Evolutionary conservation across 306 rosid species (phyloP).

Genomic region (Canavalia gladiata): DNA sequence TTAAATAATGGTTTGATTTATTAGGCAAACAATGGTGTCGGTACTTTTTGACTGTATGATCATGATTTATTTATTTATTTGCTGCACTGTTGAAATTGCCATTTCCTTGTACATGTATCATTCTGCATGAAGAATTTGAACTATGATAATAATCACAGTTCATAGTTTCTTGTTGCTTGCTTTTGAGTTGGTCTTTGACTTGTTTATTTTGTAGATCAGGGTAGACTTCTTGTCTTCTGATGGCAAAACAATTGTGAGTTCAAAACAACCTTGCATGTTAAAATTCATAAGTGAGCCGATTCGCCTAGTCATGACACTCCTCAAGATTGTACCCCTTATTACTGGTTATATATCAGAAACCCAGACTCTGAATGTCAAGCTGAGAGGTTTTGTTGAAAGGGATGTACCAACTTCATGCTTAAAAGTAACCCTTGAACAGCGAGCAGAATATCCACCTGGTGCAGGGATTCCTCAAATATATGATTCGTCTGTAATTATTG

Average conservation of each 20-base stretch:
- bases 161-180: slow-evolving; percentile 28
- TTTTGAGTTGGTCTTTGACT: slow-evolving; percentile 42
- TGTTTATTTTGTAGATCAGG: slow-evolving; percentile 64
- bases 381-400: slow-evolving; percentile 75
- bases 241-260: slow-evolving; percentile 78
- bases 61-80: slow-evolving; percentile 11
- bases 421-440: slow-evolving; percentile 78
- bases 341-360: slow-evolving; percentile 80
- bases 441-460: slow-evolving; percentile 80
- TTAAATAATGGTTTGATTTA: slow-evolving; percentile 3
- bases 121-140: slow-evolving; percentile 22
- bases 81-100: background rate
- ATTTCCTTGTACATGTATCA: slow-evolving; percentile 10
- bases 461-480: slow-evolving; percentile 93
- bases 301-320: slow-evolving; percentile 66
- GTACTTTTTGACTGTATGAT: slow-evolving; percentile 13
- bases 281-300: slow-evolving; percentile 83
- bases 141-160: slow-evolving; percentile 26
- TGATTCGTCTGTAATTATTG: slow-evolving; percentile 66
- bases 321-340: slow-evolving; percentile 79
- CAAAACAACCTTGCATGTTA: slow-evolving; percentile 82
- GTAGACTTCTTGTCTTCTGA: slow-evolving; percentile 68
- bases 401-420: slow-evolving; percentile 80
- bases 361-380: slow-evolving; percentile 72
- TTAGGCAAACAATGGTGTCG: slow-evolving; percentile 26